A percentile compares a stretch with the other conserved stretches of the same genome.
Conservation (phyloP, 2,329 filamentous ascomycete species). For the Talaromyces sp. region DNA sequence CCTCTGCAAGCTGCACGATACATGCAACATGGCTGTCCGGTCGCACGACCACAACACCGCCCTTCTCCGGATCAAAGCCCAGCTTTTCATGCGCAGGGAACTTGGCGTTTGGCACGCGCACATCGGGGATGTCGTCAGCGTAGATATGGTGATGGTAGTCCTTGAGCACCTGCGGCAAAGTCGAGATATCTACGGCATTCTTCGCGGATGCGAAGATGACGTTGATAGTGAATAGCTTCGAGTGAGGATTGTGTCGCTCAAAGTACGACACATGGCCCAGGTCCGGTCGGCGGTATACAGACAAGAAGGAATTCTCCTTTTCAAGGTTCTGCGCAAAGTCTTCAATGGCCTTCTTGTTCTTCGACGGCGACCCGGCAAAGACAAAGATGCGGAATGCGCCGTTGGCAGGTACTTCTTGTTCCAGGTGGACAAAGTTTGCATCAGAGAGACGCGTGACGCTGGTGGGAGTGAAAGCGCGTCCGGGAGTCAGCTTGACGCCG, state of each 20-base stretch:
- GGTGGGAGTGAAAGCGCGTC: constrained; percentile 68
- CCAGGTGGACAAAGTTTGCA: constrained; percentile 82
- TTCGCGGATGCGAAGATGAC: constrained; percentile 67
- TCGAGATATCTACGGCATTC: constrained; percentile 64
- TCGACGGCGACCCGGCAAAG: constrained; percentile 65
- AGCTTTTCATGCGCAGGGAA: constrained; percentile 82
- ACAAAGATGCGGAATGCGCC: constrained; percentile 82
- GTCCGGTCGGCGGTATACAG: constrained; percentile 58
- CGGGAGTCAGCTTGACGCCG: constrained; percentile 62
- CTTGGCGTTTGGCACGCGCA: constrained; percentile 60
- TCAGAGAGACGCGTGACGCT: constrained; percentile 83
- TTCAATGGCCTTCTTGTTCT: constrained; percentile 56
- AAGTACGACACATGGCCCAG: constrained; percentile 62
- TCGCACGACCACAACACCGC: constrained; percentile 75
- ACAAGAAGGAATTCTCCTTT: constrained; percentile 66
- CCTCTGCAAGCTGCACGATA: constrained; percentile 67
- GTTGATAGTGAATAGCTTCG: constrained; percentile 71
- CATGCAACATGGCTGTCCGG: constrained; percentile 84
- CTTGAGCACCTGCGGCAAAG: constrained; percentile 64
- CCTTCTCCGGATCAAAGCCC: constrained; percentile 66
- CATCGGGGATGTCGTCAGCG: constrained; percentile 74
- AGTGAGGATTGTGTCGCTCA: constrained; percentile 80
- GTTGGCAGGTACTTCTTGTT: constrained; percentile 84
- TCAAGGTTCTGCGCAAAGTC: constrained; percentile 64
- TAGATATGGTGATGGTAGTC: constrained; percentile 80